Conservation (phyloP, 2,329 filamentous ascomycete genomes). For the Dactylellina parvicollis region DNA sequence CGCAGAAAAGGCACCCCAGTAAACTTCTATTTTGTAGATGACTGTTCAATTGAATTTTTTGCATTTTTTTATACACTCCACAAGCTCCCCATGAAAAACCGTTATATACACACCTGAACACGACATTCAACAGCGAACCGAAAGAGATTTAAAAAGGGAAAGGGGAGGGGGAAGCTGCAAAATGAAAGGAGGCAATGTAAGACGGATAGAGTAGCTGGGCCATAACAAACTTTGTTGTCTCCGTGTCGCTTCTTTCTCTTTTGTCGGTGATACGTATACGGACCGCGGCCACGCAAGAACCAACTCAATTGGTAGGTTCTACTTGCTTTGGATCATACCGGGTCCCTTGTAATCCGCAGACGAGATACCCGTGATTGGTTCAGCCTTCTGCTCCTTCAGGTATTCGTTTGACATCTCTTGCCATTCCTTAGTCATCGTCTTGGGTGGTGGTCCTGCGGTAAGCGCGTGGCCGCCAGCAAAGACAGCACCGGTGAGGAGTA, state of each 20-base stretch:
- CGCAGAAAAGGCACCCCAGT: too few relatives aligned
- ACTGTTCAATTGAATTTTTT: too few relatives aligned
- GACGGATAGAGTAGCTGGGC: background rate
- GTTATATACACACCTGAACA: conserved; percentile 49
- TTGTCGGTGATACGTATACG: too few relatives aligned
- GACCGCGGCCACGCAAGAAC: too few relatives aligned
- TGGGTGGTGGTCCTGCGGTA: conserved; percentile 77
- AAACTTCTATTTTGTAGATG: too few relatives aligned
- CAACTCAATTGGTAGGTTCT: too few relatives aligned
- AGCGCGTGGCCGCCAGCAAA: conserved; percentile 75
- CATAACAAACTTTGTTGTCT: conserved; percentile 2
- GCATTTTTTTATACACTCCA: conserved; percentile 46
- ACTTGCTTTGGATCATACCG: conserved; percentile 74
- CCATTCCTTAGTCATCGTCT: conserved; percentile 96
- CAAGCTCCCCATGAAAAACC: conserved; percentile 41
- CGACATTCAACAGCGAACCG: background rate
- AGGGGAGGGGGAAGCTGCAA: background rate
- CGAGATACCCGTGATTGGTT: conserved; percentile 85
- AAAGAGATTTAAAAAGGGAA: background rate
- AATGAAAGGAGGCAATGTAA: conserved; percentile 9
- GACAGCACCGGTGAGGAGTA: conserved; percentile 73
- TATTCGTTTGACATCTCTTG: conserved; percentile 96
- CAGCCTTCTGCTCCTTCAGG: conserved; percentile 83
- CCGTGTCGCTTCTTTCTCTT: too few relatives aligned
- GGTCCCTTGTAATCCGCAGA: conserved; percentile 80